Percentiles rank a stretch among this genome's conserved stretches.
These are phyloP conservation scores for Solanum sitiens DNA, from an alignment of 257 asterid genomes.

Conservation along the genomic window DNA sequence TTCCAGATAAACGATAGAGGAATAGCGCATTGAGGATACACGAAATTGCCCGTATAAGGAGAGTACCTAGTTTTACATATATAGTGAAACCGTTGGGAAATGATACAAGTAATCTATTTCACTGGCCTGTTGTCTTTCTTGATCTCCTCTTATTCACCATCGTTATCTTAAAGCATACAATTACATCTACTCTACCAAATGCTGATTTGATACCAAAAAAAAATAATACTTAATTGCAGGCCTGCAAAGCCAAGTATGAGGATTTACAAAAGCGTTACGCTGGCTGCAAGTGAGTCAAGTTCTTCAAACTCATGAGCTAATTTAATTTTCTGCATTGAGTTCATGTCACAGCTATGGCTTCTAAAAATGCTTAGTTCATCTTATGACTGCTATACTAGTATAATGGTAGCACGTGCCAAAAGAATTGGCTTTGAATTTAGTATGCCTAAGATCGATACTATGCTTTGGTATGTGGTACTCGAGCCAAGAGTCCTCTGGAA, in stretches of 20 bases:
- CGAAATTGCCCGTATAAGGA: neutral
- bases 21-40: neutral
- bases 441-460: neutral
- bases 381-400: neutral
- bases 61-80: neutral
- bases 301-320: neutral
- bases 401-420: neutral
- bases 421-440: neutral
- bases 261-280: constrained; percentile 53
- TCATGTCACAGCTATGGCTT: neutral
- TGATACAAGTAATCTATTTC: neutral
- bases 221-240: constrained; percentile 30
- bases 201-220: too few relatives aligned
- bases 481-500: neutral
- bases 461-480: neutral
- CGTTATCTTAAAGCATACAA: neutral
- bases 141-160: neutral
- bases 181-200: neutral
- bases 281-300: constrained; percentile 49
- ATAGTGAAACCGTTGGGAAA: neutral
- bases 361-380: neutral
- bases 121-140: neutral
- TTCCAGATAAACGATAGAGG: neutral
- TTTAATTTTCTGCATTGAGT: neutral
- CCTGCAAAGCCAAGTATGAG: constrained; percentile 70